Base-by-base conservation (phyloP, 108 stramenopile genomes). In the Nitzschia sp. region DNA sequence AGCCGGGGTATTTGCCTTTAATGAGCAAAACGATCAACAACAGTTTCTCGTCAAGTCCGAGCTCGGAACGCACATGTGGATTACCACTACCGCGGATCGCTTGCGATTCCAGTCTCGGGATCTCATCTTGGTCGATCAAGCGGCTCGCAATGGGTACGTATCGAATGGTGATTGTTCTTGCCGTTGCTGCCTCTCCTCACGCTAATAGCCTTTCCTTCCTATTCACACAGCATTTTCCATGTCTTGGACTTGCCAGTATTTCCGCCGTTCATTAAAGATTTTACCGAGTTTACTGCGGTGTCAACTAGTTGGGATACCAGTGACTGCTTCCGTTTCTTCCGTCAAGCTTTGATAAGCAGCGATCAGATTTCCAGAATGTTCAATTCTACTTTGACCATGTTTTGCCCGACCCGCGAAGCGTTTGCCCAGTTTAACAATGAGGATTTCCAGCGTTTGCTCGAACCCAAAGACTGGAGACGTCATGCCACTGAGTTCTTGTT, bases 341-440 rank as follows among this genome's bases (percentile, higher is more conserved):
- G 19, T 27, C 59, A 68, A 25, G 48, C 56, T 24, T 26, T 46
- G 30, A 49, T 68, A 34, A 23, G 30, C 2, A 55, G 36, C 38
- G 46, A 48, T n/a, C 45, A 46, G 4, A 35, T 76, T 1, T 53
- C 75, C 29, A 45, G 69, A 32, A 47, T 67, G 59, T 60, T 69
- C 58, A 60, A 67, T 33, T 31, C 61, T 26, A 56, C 57, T 5
- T 27, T 76, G 29, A 76, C 68, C 26, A 38, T 69, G 47, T 76
- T 76, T 47, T 76, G 75, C 45, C 75, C 75, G 11, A 54, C 67
- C 31, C 54, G 68, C 19, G 61, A 62, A 30, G 75, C 75, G 13
- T 76, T 76, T 63, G 27, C 67, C n/a, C 9, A 33, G 15, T 76
- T 76, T 61, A 69, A 76, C 61, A 63, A 69, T 26, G 75, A 68